Base-by-base conservation (phyloP, 805 yeast genomes). In the Yarrowia alimentaria region DNA sequence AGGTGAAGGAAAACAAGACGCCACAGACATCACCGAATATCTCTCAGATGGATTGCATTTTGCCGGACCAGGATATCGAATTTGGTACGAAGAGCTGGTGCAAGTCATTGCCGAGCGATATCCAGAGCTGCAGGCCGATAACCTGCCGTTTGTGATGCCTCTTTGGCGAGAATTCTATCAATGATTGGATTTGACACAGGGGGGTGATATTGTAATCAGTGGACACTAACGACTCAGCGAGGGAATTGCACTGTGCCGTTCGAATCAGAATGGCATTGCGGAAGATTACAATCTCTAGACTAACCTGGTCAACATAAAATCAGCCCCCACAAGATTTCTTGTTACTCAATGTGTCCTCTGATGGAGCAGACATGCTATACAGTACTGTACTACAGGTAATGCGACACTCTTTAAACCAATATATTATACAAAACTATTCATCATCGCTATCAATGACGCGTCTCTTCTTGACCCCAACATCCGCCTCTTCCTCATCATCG, bases 21-120 rank as follows among this genome's bases (percentile, higher is more conserved):
- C 49, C 33, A 16, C 32, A 12, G 13, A 53, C 10, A 49, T 60
- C n/a, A 20, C 26, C 7, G 51, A 51, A 12, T 57, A 77, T 6
- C 59, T 78, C 11, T 55, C 61, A 11, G 82, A 77, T 54, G 89
- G 89, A 4, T 61, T 84, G 33, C 90, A 84, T 63, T 83, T 69
- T 61, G 68, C 76, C 2, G 77, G 78, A 0, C 60, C 64, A 22
- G 82, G 79, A 0, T 83, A 83, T 64, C 62, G 67, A 51, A 42
- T 81, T 7, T 64, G 75, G 55, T 80, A 63, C 55, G 64, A 73
- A n/a, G 75, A 68, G 33, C 55, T 81, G 16, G 53, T 70, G 45
- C 57, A 60, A 31, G 59, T 63, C 5, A 76, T 82, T 34, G 56
- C 61, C 3, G 54, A 54, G 4, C 21, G 55, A 11, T 81, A 75